These are phyloP conservation scores for Didymella segeticola DNA, from an alignment of 2,329 filamentous ascomycete genomes.

Conservation along the genomic window DNA sequence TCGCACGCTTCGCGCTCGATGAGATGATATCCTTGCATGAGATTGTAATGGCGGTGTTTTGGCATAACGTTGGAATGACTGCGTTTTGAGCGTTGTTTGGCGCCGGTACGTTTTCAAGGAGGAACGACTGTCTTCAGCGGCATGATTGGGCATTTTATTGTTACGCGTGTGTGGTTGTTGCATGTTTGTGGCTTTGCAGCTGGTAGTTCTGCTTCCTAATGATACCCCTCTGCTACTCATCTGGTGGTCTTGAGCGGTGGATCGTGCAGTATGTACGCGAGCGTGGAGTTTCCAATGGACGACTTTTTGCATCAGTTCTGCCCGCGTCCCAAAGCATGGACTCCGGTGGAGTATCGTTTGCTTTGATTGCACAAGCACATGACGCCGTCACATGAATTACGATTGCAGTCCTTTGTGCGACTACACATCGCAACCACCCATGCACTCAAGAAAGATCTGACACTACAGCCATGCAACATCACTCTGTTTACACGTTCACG, in stretches of 20 bases:
- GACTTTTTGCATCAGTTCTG: background rate
- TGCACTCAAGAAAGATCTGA: too few relatives aligned
- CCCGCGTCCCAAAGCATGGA: too few relatives aligned
- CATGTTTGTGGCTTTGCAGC: background rate
- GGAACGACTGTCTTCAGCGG: background rate
- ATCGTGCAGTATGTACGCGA: background rate
- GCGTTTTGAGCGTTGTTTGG: constrained; percentile 16
- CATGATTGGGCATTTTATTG: background rate
- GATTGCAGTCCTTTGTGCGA: too few relatives aligned
- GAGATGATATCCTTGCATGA: constrained; percentile 13
- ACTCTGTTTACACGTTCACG: too few relatives aligned
- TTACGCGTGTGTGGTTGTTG: background rate
- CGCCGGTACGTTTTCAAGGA: background rate
- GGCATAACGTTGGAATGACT: constrained; percentile 12
- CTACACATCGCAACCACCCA: too few relatives aligned
- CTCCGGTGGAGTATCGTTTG: too few relatives aligned
- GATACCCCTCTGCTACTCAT: constrained; percentile 21
- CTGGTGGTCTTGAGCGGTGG: constrained; percentile 10
- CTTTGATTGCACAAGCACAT: too few relatives aligned
- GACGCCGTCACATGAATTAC: too few relatives aligned
- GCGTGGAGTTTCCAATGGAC: background rate
- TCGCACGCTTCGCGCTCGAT: background rate
- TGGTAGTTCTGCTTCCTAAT: constrained; percentile 11
- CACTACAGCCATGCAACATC: too few relatives aligned
- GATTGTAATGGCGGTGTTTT: constrained; percentile 18